A percentile compares a stretch with the other conserved stretches of the same genome.
Conservation (phyloP, 129 eudicot species). For the Sambucus nigra region DNA sequence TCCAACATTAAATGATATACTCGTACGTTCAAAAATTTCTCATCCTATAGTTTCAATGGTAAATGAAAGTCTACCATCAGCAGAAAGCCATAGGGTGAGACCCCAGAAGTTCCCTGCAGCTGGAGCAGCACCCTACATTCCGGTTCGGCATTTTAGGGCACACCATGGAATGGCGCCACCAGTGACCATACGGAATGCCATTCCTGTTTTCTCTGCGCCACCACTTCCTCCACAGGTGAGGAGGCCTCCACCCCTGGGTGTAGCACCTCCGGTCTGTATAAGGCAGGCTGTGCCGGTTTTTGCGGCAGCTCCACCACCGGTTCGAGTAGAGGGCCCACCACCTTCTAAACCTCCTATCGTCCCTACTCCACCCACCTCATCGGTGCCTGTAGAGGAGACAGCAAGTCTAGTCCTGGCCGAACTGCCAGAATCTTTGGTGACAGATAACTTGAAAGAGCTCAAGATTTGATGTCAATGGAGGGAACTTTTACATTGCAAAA, state of each 20-base stretch:
- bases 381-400: not conserved
- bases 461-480: slow-evolving; percentile 16
- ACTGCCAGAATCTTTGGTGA: slow-evolving; percentile 6
- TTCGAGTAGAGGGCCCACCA: not conserved
- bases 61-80: slow-evolving; percentile 19
- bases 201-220: slow-evolving; percentile 81
- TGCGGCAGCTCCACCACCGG: slow-evolving; percentile 15
- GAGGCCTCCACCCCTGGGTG: slow-evolving; percentile 30
- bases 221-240: slow-evolving; percentile 39
- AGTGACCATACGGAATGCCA: slow-evolving; percentile 60
- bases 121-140: slow-evolving; percentile 84
- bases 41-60: slow-evolving; percentile 10
- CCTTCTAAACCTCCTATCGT: slow-evolving; percentile 1
- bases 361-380: not conserved
- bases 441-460: slow-evolving; percentile 31
- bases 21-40: slow-evolving; percentile 12
- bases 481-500: slow-evolving; percentile 7
- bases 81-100: slow-evolving; percentile 23
- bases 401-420: not conserved
- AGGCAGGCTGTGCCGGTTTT: slow-evolving; percentile 17
- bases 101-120: slow-evolving; percentile 74
- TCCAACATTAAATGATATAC: slow-evolving; percentile 10
- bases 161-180: slow-evolving; percentile 69
- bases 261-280: slow-evolving; percentile 38
- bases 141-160: slow-evolving; percentile 58